Conservation (phyloP, 768 basidiomycete species). For the Leucosporidium yakuticum region DNA sequence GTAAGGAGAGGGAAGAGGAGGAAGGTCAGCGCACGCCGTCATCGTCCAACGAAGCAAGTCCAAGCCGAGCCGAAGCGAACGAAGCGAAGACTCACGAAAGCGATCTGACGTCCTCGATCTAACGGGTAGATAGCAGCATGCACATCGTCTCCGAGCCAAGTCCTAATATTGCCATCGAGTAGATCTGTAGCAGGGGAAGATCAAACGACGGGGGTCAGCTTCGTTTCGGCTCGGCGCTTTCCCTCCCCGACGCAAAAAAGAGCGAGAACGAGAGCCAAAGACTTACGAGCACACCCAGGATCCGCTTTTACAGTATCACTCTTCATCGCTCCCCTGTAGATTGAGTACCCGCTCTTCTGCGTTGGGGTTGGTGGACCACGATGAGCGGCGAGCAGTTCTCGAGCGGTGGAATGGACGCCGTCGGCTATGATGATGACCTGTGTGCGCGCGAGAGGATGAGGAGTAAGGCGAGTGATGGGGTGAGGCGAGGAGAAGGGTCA, state of each 20-base stretch:
- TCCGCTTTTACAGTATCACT: neutral
- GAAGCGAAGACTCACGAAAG: no score
- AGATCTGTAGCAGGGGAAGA: constrained; percentile 3
- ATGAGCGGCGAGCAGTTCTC: no score
- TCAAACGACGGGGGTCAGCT: neutral
- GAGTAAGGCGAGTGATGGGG: neutral
- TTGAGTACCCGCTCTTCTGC: constrained; percentile 16
- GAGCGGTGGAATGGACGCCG: constrained; percentile 18
- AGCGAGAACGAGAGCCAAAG: neutral
- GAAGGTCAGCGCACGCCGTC: no score
- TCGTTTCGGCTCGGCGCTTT: no score
- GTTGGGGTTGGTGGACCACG: no score
- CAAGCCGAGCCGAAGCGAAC: no score
- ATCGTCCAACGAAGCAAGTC: no score
- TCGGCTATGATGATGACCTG: constrained; percentile 27
- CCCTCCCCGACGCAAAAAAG: no score
- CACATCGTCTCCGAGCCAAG: constrained; percentile 26
- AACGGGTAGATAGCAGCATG: constrained; percentile 28
- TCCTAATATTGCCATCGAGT: constrained; percentile 24
- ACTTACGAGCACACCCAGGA: constrained; percentile 12
- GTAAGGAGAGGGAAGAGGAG: no score
- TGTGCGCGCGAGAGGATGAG: neutral
- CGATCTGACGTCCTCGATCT: neutral
- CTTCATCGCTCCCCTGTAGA: constrained; percentile 14
- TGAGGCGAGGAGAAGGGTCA: no score